Evolutionary conservation across 441 rosid species (phyloP).

Genomic region (Raphanus hybrid): DNA sequence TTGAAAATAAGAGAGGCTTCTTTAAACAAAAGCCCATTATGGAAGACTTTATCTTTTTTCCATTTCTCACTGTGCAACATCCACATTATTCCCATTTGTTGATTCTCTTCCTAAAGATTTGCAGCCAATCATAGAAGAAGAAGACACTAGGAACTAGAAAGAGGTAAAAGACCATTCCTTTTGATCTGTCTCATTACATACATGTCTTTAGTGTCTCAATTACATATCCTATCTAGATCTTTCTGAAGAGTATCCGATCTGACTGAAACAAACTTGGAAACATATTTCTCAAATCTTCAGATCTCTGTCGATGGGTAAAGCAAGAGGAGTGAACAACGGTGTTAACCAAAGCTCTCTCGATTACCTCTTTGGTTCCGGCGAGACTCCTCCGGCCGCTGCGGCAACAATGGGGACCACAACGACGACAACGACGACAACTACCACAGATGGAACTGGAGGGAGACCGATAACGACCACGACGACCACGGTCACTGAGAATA

Average conservation of each 20-base stretch:
- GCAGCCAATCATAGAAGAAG: slow-evolving; percentile 32
- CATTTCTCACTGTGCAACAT: slow-evolving; percentile 5
- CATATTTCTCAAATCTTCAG: slow-evolving; percentile 11
- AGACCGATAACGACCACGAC: slow-evolving; percentile 41
- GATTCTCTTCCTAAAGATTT: slow-evolving; percentile 22
- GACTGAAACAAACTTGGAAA: slow-evolving; percentile 12
- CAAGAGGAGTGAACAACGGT: slow-evolving; percentile 67
- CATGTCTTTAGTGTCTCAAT: not conserved
- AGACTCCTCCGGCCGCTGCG: slow-evolving; percentile 33
- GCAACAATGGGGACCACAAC: slow-evolving; percentile 43
- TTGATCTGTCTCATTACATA: slow-evolving; percentile 26
- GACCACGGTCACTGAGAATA: slow-evolving; percentile 41
- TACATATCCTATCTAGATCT: not conserved
- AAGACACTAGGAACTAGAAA: slow-evolving; percentile 7
- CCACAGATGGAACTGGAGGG: slow-evolving; percentile 30
- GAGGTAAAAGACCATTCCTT: slow-evolving; percentile 30
- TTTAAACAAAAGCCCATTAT: slow-evolving; percentile 19
- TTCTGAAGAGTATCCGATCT: slow-evolving; percentile 15
- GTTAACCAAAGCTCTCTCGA: slow-evolving; percentile 73
- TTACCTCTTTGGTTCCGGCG: slow-evolving; percentile 57
- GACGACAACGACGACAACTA: slow-evolving; percentile 41
- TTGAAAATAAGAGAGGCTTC: not conserved
- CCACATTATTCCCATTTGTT: slow-evolving; percentile 17
- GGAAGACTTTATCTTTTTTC: not conserved
- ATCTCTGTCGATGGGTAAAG: slow-evolving; percentile 54